phyloP scores from a whole-genome alignment of 202 grass and related monocot species.

The Bolboschoenoplectus hybrid region DNA sequence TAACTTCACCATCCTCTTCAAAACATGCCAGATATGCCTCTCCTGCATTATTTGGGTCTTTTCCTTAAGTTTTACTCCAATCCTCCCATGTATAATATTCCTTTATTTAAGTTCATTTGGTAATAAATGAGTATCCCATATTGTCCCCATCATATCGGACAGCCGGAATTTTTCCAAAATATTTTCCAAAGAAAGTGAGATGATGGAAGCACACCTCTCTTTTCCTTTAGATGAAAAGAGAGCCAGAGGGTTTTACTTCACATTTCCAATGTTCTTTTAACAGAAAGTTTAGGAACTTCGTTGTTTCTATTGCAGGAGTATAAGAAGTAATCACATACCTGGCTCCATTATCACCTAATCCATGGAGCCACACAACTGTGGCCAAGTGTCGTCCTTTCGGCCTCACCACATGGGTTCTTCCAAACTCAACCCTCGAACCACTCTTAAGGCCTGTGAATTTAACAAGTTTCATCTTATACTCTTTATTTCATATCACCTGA shows the following conservation, averaged over 20 bases:
- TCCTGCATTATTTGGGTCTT: background rate
- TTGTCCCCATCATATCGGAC: background rate
- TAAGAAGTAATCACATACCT: slow-evolving; percentile 50
- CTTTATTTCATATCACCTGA: slow-evolving; percentile 15
- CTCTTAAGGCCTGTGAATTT: slow-evolving; percentile 59
- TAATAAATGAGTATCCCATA: background rate
- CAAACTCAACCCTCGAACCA: slow-evolving; percentile 70
- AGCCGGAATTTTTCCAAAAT: background rate
- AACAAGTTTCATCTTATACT: slow-evolving; percentile 32
- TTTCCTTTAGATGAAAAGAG: background rate
- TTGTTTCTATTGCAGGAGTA: background rate
- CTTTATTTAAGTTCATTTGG: background rate
- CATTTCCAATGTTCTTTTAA: background rate
- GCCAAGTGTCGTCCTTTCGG: slow-evolving; percentile 87
- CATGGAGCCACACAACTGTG: slow-evolving; percentile 97
- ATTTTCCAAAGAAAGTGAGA: background rate
- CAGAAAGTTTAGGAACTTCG: background rate
- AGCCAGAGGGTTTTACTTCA: background rate
- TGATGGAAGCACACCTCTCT: background rate
- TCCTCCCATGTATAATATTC: background rate
- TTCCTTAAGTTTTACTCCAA: background rate
- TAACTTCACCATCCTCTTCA: background rate
- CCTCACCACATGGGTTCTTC: slow-evolving; percentile 92
- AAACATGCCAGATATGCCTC: background rate
- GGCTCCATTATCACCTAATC: slow-evolving; percentile 93